Evolutionary conservation across 805 yeast genomes (phyloP), one percentile per base, ranked within the genome.

Genomic region (Candida hispaniensis): DNA sequence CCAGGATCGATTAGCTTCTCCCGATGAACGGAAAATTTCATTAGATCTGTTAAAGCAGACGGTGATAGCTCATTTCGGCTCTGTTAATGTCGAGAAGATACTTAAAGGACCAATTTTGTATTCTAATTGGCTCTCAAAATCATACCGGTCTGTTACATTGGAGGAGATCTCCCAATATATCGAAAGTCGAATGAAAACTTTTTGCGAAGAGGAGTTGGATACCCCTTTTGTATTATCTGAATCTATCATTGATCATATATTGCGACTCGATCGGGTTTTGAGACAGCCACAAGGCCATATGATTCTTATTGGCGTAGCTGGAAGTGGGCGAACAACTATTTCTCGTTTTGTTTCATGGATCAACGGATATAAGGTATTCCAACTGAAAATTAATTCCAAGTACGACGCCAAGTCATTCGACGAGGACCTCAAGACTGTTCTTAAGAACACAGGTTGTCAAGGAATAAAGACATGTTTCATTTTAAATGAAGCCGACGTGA

Each of bases 341-440:
- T 63, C 79, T 0, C 69, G 73, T 42, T 88, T 88, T 64, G 94
- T 81, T 4, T 73, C 93, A 0, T 88, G 97, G 97, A 71, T 85
- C 58, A 79, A 80, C 51, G 95, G 94, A 0, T 50, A 81, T 12
- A 66, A 61, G 16, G 63, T 74, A 0, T 57, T 65, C 12, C 80
- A 75, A 42, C 62, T 88, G 20, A 60, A 59, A 22, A 78, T 79
- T 0, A 64, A 67, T 15, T 54, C 69, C 6, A 60, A 58, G 6
- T 86, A 71, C 47, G 55, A 67, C 0, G 58, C 79, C 11, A 46
- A 45, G 0, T 79, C 83, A 33, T 86, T 88, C 55, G 94, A 83
- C 41, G 48, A 55, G 0, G 70, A 73, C 3, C 51, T 88, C 38
- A 65, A 79, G 39, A 59, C 56, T 0, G 51, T 80, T 0, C 58